Conservation (phyloP, 2,329 filamentous ascomycete species). For the Fusarium papillatum region DNA sequence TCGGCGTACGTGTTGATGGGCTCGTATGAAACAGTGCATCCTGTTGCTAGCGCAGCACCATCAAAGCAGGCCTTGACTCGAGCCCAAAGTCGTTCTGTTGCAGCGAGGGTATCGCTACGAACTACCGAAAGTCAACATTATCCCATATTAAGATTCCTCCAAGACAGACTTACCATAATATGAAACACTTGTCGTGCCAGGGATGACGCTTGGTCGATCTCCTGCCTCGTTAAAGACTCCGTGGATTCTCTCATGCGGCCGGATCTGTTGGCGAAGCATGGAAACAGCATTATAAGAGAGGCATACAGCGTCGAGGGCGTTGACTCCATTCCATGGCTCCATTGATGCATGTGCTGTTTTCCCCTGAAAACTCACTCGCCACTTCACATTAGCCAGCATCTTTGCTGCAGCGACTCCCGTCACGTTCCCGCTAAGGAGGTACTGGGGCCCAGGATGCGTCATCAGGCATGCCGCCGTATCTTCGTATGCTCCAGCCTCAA, state of each 20-base stretch:
- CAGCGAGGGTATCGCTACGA: constrained; percentile 2
- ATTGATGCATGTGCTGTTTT: constrained; percentile 15
- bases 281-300: constrained; percentile 10
- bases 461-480: constrained; percentile 9
- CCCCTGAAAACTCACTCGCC: constrained; percentile 3
- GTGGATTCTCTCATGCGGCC: constrained; percentile 8
- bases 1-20: constrained; percentile 9
- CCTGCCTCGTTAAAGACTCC: constrained; percentile 22
- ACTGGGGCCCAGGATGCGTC: neutral
- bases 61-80: constrained; percentile 10
- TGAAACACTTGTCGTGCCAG: neutral
- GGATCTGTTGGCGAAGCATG: constrained; percentile 23
- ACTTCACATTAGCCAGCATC: constrained; percentile 12
- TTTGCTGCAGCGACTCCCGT: neutral
- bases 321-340: constrained; percentile 20
- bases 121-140: neutral
- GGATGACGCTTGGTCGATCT: constrained; percentile 4
- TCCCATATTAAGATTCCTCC: neutral
- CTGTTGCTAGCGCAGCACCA: constrained; percentile 16
- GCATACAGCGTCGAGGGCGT: constrained; percentile 17
- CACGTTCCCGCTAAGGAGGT: neutral
- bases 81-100: neutral
- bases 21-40: constrained; percentile 4
- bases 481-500: constrained; percentile 12
- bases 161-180: neutral